phyloP scores from a whole-genome alignment of 176 grass and related monocot genomes.

The Olyra latifolia region DNA sequence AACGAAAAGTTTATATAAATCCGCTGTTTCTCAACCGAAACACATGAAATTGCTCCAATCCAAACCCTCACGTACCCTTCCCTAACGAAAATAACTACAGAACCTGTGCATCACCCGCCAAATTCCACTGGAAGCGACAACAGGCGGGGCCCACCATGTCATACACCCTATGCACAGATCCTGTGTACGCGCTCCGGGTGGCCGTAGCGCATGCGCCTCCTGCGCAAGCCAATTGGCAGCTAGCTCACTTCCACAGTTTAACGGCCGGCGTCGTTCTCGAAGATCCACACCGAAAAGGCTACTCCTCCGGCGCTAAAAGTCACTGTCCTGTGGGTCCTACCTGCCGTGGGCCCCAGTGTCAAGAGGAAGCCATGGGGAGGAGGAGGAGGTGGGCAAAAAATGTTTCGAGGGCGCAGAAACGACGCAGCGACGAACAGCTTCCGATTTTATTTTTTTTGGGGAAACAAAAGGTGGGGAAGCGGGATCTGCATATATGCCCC shows the following conservation, averaged over 20 bases:
- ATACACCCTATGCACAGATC: background rate
- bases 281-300: background rate
- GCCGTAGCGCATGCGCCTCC: background rate
- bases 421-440: constrained; percentile 31
- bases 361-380: fast-evolving
- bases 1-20: too few relatives aligned
- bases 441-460: background rate
- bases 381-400: background rate
- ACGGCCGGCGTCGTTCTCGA: constrained; percentile 27
- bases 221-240: constrained; percentile 11
- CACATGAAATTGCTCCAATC: too few relatives aligned
- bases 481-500: background rate
- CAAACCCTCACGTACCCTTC: background rate
- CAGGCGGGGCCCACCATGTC: background rate
- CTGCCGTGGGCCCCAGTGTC: fast-evolving
- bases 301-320: too few relatives aligned
- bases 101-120: background rate
- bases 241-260: constrained; percentile 33
- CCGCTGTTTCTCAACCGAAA: too few relatives aligned
- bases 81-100: too few relatives aligned
- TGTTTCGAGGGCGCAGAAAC: background rate
- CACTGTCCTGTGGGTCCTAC: background rate
- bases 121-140: background rate
- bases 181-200: background rate
- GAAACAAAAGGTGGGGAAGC: background rate